These are phyloP conservation scores for Candida railenensis DNA, from an alignment of 805 yeast genomes.

Conservation along the genomic window DNA sequence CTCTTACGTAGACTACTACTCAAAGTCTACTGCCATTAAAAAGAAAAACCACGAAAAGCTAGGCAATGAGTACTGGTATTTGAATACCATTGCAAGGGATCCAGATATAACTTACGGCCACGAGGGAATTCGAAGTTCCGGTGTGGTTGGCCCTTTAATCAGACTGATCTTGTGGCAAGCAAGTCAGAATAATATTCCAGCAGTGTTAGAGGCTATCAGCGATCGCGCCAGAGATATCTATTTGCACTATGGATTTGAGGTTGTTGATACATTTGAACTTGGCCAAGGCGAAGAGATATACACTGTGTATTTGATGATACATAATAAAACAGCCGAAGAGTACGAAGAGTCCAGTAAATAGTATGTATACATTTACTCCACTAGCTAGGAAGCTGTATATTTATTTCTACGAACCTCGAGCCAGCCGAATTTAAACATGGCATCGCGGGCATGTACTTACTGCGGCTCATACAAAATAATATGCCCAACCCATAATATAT, in stretches of 20 bases:
- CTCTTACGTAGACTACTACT: not conserved
- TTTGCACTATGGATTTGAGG: constrained; percentile 8
- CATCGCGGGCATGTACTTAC: too few relatives aligned
- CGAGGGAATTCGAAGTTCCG: constrained; percentile 4
- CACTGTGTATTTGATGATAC: constrained; percentile 2
- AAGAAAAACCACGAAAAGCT: not conserved
- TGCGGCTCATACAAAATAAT: too few relatives aligned
- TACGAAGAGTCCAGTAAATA: too few relatives aligned
- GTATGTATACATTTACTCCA: too few relatives aligned
- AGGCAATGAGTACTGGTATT: constrained; percentile 7
- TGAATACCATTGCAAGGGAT: constrained; percentile 9
- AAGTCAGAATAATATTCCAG: constrained; percentile 4
- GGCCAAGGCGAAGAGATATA: constrained; percentile 3
- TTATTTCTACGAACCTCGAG: too few relatives aligned
- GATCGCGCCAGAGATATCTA: constrained; percentile 10
- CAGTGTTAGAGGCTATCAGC: constrained; percentile 7
- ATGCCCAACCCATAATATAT: too few relatives aligned
- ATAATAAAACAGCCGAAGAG: not conserved
- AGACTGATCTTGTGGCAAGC: constrained; percentile 6
- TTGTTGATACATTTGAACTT: constrained; percentile 1
- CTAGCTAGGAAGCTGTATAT: too few relatives aligned
- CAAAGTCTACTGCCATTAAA: not conserved
- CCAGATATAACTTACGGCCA: not conserved
- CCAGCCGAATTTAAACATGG: too few relatives aligned
- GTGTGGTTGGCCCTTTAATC: constrained; percentile 6